Evolutionary conservation across 495 filamentous ascomycete genomes (phyloP).

Genomic region (Aspergillus ellipticus): DNA sequence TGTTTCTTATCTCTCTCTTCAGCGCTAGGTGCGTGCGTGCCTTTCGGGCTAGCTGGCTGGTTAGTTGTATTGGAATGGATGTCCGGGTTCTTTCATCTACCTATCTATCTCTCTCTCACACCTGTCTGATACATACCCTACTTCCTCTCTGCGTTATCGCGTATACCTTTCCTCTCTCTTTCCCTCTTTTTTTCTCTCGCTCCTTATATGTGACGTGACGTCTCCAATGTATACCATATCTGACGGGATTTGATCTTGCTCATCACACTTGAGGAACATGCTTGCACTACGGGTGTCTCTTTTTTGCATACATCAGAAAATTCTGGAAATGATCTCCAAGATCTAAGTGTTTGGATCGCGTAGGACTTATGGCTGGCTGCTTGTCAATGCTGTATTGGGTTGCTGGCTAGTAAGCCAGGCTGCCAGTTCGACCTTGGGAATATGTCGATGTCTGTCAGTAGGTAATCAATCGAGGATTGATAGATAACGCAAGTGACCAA

Average conservation of each 20-base stretch:
- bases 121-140: constrained; percentile 6
- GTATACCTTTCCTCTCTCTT: background rate
- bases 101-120: background rate
- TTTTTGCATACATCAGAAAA: constrained; percentile 12
- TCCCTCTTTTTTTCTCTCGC: background rate
- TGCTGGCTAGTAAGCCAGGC: too few species aligned
- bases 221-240: constrained; percentile 10
- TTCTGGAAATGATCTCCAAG: too few species aligned
- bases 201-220: background rate
- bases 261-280: background rate
- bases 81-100: background rate
- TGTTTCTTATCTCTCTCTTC: background rate
- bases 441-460: too few species aligned
- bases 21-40: too few species aligned
- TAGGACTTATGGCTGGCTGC: too few species aligned
- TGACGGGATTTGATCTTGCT: constrained; percentile 1
- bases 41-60: too few species aligned
- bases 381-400: too few species aligned
- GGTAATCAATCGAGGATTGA: too few species aligned
- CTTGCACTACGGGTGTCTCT: constrained; percentile 1
- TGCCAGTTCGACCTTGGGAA: too few species aligned
- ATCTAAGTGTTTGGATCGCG: too few species aligned
- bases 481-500: too few species aligned
- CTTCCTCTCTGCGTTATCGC: background rate
- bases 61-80: background rate